Percentiles rank a stretch among this genome's conserved stretches.
Evolutionary conservation across 768 basidiomycete species (phyloP).

Genomic region (Suillus placidus): DNA sequence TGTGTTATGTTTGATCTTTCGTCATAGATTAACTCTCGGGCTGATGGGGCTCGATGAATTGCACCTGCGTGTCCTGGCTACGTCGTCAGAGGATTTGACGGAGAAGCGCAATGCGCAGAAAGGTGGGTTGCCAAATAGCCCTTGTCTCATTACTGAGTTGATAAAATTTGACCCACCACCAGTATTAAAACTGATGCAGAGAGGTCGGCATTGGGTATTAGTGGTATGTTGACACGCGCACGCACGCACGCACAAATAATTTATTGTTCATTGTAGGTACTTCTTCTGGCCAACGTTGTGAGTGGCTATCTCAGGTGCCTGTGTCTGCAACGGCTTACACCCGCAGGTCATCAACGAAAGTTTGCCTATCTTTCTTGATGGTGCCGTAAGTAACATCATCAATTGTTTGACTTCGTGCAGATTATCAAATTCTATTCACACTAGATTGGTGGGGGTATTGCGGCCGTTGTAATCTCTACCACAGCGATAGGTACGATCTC

Average conservation of each 20-base stretch:
- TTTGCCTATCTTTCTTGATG: constrained; percentile 81
- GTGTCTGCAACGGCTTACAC: neutral
- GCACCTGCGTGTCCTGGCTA: constrained; percentile 82
- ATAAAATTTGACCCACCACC: constrained; percentile 14
- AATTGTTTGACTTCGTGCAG: constrained; percentile 7
- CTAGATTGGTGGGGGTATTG: constrained; percentile 67
- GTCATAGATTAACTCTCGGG: constrained; percentile 77
- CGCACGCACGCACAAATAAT: constrained; percentile 2
- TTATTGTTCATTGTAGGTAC: constrained; percentile 49
- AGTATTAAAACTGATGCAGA: constrained; percentile 60
- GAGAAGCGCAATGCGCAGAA: constrained; percentile 73
- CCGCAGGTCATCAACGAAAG: constrained; percentile 79
- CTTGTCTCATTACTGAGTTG: neutral
- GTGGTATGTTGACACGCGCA: constrained; percentile 54
- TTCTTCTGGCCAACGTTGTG: constrained; percentile 88
- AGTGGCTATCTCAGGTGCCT: constrained; percentile 25
- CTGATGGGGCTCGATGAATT: constrained; percentile 94
- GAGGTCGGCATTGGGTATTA: constrained; percentile 90
- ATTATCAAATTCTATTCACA: neutral
- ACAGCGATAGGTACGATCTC: constrained; percentile 48
- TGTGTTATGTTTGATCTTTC: neutral
- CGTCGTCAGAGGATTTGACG: constrained; percentile 72
- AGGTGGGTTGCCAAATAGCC: constrained; percentile 44
- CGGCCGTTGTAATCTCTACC: constrained; percentile 79
- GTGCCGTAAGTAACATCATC: constrained; percentile 45